These are phyloP conservation scores for Pichia manshurica DNA, from an alignment of 805 yeast species.

Conservation along the genomic window DNA sequence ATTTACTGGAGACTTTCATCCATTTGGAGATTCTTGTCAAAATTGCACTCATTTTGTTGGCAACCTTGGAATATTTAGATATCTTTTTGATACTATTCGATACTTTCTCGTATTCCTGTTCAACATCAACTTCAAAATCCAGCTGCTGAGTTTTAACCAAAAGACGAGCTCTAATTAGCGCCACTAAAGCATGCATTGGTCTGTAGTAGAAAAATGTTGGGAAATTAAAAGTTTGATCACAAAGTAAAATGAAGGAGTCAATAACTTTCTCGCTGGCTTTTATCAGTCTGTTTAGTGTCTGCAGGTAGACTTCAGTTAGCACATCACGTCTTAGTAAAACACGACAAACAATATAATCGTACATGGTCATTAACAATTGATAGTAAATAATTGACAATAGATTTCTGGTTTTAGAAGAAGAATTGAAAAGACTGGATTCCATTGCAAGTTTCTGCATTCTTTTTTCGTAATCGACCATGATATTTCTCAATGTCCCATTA, in stretches of 20 bases:
- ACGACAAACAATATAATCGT: slow-evolving; percentile 46
- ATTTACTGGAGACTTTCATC: slow-evolving; percentile 34
- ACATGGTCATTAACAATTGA: slow-evolving; percentile 45
- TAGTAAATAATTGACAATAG: slow-evolving; percentile 42
- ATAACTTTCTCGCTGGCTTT: slow-evolving; percentile 42
- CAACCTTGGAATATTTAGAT: slow-evolving; percentile 28
- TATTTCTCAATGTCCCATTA: slow-evolving; percentile 20
- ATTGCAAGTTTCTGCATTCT: slow-evolving; percentile 34
- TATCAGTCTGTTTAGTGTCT: slow-evolving; percentile 38
- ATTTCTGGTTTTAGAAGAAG: slow-evolving; percentile 33
- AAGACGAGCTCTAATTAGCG: slow-evolving; percentile 41
- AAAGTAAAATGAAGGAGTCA: slow-evolving; percentile 38
- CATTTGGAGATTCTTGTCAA: slow-evolving; percentile 33
- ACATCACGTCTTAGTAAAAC: slow-evolving; percentile 29
- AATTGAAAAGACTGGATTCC: slow-evolving; percentile 36
- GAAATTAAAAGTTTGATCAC: slow-evolving; percentile 34
- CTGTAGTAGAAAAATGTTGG: slow-evolving; percentile 51
- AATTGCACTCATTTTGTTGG: slow-evolving; percentile 31
- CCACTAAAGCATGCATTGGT: slow-evolving; percentile 47
- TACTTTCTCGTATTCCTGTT: slow-evolving; percentile 28
- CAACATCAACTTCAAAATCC: slow-evolving; percentile 30
- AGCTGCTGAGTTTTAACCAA: slow-evolving; percentile 39
- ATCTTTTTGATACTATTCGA: slow-evolving; percentile 20
- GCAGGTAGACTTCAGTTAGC: slow-evolving; percentile 31
- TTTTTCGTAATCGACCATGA: slow-evolving; percentile 37